Evolutionary conservation across 2,329 filamentous ascomycete genomes (phyloP).

Genomic region (Grosmannia huntii): DNA sequence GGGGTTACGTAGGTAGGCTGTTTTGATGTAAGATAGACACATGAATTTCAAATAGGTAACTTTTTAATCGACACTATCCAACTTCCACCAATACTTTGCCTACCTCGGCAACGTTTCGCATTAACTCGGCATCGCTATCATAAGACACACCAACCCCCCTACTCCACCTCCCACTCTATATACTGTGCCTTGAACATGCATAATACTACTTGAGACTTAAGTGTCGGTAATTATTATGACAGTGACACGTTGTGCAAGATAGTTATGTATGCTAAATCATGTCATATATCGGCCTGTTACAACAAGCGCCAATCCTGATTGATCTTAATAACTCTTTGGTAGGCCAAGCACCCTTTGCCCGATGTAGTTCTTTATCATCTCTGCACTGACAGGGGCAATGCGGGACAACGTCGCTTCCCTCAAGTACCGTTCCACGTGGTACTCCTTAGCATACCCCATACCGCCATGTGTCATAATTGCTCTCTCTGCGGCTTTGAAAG

Average conservation of each 20-base stretch:
- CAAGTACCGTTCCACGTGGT: slow-evolving; percentile 52
- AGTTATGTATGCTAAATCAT: no score
- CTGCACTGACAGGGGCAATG: slow-evolving; percentile 51
- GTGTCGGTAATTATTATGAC: no score
- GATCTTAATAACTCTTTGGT: slow-evolving; percentile 49
- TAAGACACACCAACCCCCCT: neutral
- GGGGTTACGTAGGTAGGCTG: neutral
- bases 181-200: neutral
- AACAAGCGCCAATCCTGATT: neutral
- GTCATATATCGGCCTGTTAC: neutral
- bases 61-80: no score
- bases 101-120: neutral
- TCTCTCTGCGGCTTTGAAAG: slow-evolving; percentile 48
- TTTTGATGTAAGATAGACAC: neutral
- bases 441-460: slow-evolving; percentile 53
- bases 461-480: slow-evolving; percentile 47
- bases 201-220: neutral
- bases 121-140: neutral
- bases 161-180: neutral
- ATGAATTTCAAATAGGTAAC: no score
- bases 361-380: slow-evolving; percentile 68
- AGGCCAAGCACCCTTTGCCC: slow-evolving; percentile 53
- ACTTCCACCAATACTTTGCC: neutral
- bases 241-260: no score
- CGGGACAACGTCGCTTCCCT: slow-evolving; percentile 49